Evolutionary conservation across 495 filamentous ascomycete species (phyloP).

Genomic region (Aspergillus bridgeri): DNA sequence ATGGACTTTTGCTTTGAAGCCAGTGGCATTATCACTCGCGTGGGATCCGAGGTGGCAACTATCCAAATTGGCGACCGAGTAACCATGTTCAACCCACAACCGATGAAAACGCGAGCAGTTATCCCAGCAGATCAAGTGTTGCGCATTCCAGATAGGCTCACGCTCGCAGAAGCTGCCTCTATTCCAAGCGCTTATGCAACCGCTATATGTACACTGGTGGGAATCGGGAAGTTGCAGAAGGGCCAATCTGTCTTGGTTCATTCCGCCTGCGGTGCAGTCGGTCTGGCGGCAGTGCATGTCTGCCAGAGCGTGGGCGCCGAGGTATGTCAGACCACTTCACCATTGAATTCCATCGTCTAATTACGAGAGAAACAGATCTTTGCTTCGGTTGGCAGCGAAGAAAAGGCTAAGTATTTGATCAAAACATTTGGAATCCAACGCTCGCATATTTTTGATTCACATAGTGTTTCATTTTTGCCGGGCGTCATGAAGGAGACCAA

Average conservation of each 20-base stretch:
- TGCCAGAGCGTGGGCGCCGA: conserved; percentile 6
- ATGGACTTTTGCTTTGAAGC: conserved; percentile 16
- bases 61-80: conserved; percentile 36
- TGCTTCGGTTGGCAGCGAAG: conserved; percentile 41
- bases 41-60: conserved; percentile 33
- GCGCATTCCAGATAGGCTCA: conserved; percentile 21
- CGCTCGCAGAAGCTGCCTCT: conserved; percentile 30
- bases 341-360: neutral
- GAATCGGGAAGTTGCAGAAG: conserved; percentile 16
- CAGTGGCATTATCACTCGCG: conserved; percentile 32
- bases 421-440: conserved; percentile 31
- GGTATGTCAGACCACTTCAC: neutral
- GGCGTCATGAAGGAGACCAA: conserved; percentile 46
- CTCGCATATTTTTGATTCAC: conserved; percentile 50
- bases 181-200: conserved; percentile 40
- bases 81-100: conserved; percentile 1
- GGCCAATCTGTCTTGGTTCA: conserved; percentile 24
- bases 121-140: conserved; percentile 3
- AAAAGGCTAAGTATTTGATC: conserved; percentile 36
- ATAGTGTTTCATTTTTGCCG: conserved; percentile 40
- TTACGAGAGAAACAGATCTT: conserved; percentile 29
- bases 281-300: conserved; percentile 3
- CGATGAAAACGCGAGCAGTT: neutral
- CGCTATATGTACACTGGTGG: conserved; percentile 30
- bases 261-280: conserved; percentile 22